Base-by-base conservation (phyloP, 192 early-diverging fungal genomes). In the Chytriomyces sp. region DNA sequence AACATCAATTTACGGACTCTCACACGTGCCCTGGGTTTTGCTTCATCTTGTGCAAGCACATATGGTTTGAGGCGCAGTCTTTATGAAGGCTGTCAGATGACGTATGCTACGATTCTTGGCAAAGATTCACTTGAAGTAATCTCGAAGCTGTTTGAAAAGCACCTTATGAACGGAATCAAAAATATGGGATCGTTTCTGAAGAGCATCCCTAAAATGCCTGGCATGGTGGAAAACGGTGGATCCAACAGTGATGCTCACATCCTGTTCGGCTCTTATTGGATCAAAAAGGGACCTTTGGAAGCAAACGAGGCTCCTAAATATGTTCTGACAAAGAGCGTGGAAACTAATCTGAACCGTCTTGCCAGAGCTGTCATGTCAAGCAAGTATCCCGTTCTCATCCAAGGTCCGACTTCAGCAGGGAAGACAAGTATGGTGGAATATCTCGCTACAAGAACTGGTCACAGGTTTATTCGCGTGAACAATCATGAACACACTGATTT, bases 401-500 rank as follows among this genome's bases (percentile, higher is more conserved):
- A 99, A 86, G 98, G 97, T 57, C 98, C 97, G 7, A 99, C 98
- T 0, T 97, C 95, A 24, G 93, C 93, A 53, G 98, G 98, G 64
- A 99, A 99, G 82, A 99, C 98, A 0, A 94, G 92, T 71, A 98
- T 99, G 94, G 93, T 99, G 66, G 95, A 98, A 80, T 96, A 96
- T 71, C 81, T 99, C 71, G 98, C 98, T 13, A 91, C 93, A 59
- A 71, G 84, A 16, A 93, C 96, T 0, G 95, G 96, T n/a, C 97
- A 98, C 83, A 83, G 84, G 13, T 98, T 98, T 83, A 94, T 99
- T 26, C 92, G 98, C 53, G 96, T 99, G 80, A 99, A 99, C 83
- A 98, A 99, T 82, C 98, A 99, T 84, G 97, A 98, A 82, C 96
- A 97, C 80, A 99, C 98, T 1, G 98, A 99, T 79, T 76, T 99